Percentiles rank a stretch among this genome's conserved stretches.
These are phyloP conservation scores for Dioscorea dumetorum DNA, from an alignment of 106 monocot genomes.

Conservation along the genomic window DNA sequence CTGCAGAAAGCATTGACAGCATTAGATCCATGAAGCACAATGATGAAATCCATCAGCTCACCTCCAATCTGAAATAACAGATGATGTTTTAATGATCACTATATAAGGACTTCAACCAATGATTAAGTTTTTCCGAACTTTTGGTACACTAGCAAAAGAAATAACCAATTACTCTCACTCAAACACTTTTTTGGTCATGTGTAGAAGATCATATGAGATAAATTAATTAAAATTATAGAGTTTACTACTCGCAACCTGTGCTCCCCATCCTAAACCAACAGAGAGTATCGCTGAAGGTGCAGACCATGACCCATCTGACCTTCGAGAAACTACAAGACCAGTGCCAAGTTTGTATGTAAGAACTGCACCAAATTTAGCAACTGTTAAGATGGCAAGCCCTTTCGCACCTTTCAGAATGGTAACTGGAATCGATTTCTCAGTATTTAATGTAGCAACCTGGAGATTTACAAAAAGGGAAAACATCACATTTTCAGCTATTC, in stretches of 20 bases:
- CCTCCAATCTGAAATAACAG: constrained; percentile 43
- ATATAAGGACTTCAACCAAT: no score
- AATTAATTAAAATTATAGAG: background rate
- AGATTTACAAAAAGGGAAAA: background rate
- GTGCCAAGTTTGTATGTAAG: constrained; percentile 91
- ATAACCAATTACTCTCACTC: no score
- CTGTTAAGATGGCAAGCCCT: constrained; percentile 87
- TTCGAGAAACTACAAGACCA: constrained; percentile 77
- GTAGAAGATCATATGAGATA: background rate
- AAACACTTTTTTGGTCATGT: no score
- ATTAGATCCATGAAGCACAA: constrained; percentile 59
- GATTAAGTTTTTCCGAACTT: no score
- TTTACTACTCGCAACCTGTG: constrained; percentile 42
- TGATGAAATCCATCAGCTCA: constrained; percentile 60
- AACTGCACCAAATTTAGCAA: constrained; percentile 73
- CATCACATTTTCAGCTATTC: no score
- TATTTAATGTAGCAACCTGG: constrained; percentile 69
- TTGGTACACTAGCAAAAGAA: no score
- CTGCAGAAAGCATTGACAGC: constrained; percentile 57
- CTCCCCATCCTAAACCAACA: constrained; percentile 91
- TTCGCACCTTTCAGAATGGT: constrained; percentile 70
- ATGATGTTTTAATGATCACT: no score
- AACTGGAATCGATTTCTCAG: constrained; percentile 84
- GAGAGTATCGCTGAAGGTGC: constrained; percentile 91
- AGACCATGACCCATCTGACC: constrained; percentile 82